Evolutionary conservation across 2,329 filamentous ascomycete genomes (phyloP).

Genomic region (Plenodomus tracheiphilus): DNA sequence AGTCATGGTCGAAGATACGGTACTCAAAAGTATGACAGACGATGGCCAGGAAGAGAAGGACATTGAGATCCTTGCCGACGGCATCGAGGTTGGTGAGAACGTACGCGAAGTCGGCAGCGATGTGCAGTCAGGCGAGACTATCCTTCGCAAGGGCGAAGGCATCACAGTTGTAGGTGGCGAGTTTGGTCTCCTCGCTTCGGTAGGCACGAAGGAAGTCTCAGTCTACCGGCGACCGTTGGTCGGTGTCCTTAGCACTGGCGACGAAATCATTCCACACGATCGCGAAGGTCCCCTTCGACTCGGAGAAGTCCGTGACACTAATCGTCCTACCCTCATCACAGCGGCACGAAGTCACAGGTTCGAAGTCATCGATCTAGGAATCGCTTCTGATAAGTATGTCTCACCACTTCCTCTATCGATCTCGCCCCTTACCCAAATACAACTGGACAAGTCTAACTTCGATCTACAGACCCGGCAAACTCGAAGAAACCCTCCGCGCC

Average conservation of each 20-base stretch:
- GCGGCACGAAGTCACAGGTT: slow-evolving; percentile 76
- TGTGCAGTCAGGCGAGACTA: slow-evolving; percentile 67
- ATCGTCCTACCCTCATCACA: slow-evolving; percentile 83
- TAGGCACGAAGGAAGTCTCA: slow-evolving; percentile 71
- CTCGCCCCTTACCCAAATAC: not conserved
- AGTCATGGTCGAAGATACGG: slow-evolving; percentile 95
- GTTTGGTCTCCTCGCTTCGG: slow-evolving; percentile 84
- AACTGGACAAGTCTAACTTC: not conserved
- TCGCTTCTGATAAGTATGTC: slow-evolving; percentile 69
- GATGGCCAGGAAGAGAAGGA: slow-evolving; percentile 84
- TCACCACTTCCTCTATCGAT: not conserved
- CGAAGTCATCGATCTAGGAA: slow-evolving; percentile 80
- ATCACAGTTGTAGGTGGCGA: slow-evolving; percentile 88
- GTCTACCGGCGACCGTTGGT: slow-evolving; percentile 78
- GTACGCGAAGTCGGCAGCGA: slow-evolving; percentile 91
- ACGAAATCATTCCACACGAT: slow-evolving; percentile 84
- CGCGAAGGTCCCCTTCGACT: slow-evolving; percentile 64
- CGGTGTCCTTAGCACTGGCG: slow-evolving; percentile 89
- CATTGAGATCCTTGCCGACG: slow-evolving; percentile 80
- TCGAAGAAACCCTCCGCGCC: slow-evolving; percentile 77
- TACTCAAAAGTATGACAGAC: slow-evolving; percentile 72
- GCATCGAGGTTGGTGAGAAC: slow-evolving; percentile 79
- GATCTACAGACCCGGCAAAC: slow-evolving; percentile 60
- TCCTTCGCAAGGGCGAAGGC: slow-evolving; percentile 77
- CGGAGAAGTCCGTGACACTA: slow-evolving; percentile 92